Base-by-base conservation (phyloP, 192 early-diverging fungal species). In the Entomortierella lignicola region DNA sequence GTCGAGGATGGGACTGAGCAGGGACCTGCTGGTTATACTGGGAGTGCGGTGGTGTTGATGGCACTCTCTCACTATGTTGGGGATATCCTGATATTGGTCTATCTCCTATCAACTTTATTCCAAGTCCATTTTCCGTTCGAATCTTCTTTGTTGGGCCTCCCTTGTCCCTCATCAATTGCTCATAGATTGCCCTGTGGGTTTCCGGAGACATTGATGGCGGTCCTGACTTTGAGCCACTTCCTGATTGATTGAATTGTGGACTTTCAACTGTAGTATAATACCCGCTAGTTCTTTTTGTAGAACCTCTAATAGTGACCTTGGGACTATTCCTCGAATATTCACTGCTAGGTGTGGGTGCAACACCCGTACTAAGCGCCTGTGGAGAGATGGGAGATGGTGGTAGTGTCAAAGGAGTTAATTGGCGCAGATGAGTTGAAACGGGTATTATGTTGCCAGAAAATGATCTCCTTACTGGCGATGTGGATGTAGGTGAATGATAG, bases 121-220 rank as follows among this genome's bases (percentile, higher is more conserved):
- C 23, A 4, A 27, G 20, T 18, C 43, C 27, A 32, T 62, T 21
- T 2, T 23, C 32, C 21, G 18, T 8, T 23, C 62, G 50, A 26
- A 64, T 64, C 10, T 18, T 64, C 51, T 64, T 64, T 8, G 50
- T 21, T 30, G 62, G 50, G 0, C 62, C 62, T 30, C 62, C 62
- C 41, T 64, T 42, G 1, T 21, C 32, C 1, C 25, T 11, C 32
- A 64, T 18, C n/a, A 64, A 26, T 12, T 29, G 23, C 0, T 64
- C 62, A 44, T 64, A 64, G 8, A 64, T 64, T 8, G 31, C 62
- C 11, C 53, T 29, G 5, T 64, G 62, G 1, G 26, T 21, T 13
- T 21, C 48, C 2, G 29, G n/a, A 11, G 48, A 0, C n/a, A 48
- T 61, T 7, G 42, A 26, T 43, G 11, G 29, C 5, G 29, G 39